These are phyloP conservation scores for Datisca glomerata DNA, from an alignment of 306 rosid genomes.

Conservation along the genomic window DNA sequence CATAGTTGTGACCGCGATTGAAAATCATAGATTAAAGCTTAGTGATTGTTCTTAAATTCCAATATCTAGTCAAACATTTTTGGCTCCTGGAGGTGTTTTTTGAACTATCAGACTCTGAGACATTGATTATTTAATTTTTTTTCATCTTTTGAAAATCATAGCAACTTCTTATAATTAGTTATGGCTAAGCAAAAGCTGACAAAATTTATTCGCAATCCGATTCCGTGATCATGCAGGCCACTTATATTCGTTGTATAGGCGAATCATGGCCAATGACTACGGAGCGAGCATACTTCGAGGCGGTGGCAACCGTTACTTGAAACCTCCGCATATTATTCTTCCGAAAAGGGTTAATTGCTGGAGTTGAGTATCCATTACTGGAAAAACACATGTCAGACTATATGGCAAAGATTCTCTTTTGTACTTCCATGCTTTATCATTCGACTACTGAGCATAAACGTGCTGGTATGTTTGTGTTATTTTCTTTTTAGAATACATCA, in stretches of 20 bases:
- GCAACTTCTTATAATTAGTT: too few relatives aligned
- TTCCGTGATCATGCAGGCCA: conserved; percentile 38
- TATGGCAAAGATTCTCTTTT: conserved; percentile 72
- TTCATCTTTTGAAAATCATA: too few relatives aligned
- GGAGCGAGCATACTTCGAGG: conserved; percentile 88
- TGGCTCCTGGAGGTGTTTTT: too few relatives aligned
- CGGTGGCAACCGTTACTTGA: conserved; percentile 68
- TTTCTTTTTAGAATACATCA: too few relatives aligned
- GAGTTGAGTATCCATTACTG: conserved; percentile 59
- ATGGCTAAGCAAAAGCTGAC: too few relatives aligned
- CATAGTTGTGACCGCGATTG: too few relatives aligned
- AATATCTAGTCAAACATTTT: too few relatives aligned
- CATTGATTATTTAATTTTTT: too few relatives aligned
- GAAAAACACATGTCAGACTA: conserved; percentile 63
- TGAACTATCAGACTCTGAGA: too few relatives aligned
- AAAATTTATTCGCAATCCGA: too few relatives aligned
- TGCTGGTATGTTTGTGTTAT: conserved; percentile 64
- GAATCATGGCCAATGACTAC: conserved; percentile 95
- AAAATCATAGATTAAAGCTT: too few relatives aligned
- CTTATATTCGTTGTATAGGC: conserved; percentile 75
- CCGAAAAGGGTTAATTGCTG: conserved; percentile 84
- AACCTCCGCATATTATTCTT: conserved; percentile 87
- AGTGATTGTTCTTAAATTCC: too few relatives aligned
- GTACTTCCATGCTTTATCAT: conserved; percentile 61
- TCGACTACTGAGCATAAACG: conserved; percentile 65